Evolutionary conservation across 495 filamentous ascomycete species (phyloP), one percentile per base, ranked within the genome.

Genomic region (Chaetomidium leptoderma): DNA sequence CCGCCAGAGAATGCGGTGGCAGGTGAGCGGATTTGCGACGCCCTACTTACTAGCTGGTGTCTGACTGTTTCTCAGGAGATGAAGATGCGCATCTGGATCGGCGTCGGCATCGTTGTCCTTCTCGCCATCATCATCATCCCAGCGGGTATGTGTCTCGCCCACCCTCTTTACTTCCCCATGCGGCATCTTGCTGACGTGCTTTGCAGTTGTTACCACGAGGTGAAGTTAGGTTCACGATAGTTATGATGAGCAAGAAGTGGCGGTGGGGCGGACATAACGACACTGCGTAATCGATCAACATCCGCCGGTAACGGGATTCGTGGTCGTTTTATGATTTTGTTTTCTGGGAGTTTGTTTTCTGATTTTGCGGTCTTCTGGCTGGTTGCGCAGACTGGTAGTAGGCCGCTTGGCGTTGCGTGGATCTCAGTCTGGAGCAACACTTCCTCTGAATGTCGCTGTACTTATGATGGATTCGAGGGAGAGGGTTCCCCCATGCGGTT

Each of bases 31-130:
- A 16, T 19, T 26, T 6, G 8, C 16, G 2, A 29, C 0, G 13
- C 10, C 13, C 42, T 11, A 6, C 40, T 9, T 29, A 21, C 45
- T 6, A 23, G 13, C 17, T 27, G 23, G 11, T 9, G 19, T n/a
- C 21, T 60, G 27, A 40, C 57, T 19, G 2, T 35, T 19, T 40
- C 35, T 32, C 43, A 71, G 83, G 92, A 98, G 73, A 96, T 97
- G 91, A 96, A 96, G 82, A 99, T 97, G 93, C 85, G 92, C 67
- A 93, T 97, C 76, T 97, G 91, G 72, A 77, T 99, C 66, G 87
- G 91, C 58, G 79, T 86, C 55, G 92, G 89, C 58, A 86, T 97
- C 73, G 86, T 96, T 65, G 77, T 97, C 52, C 76, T 97, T 60
- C 79, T 97, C 55, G 76, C 96, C 54, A 83, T 98, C 68, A 97